phyloP scores from a whole-genome alignment of 139 green algal species.

The Raphidocelis subcapitata region DNA sequence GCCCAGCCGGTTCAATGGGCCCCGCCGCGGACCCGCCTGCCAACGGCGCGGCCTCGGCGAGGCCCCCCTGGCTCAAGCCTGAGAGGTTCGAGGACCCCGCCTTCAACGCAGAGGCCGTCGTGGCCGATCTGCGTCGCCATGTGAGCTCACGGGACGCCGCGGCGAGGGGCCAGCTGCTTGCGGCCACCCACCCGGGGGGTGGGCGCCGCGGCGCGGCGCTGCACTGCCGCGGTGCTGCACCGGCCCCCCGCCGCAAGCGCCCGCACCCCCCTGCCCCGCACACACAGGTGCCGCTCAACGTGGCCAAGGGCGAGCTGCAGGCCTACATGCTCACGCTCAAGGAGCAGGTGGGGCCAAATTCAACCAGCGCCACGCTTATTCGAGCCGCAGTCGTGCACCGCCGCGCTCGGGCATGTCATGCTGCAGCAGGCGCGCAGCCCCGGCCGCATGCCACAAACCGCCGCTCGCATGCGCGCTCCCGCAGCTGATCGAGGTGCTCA shows the following conservation, averaged over 20 bases:
- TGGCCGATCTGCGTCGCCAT: constrained; percentile 78
- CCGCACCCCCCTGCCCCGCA: too few relatives aligned
- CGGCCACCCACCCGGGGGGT: background rate
- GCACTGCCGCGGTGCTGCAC: too few relatives aligned
- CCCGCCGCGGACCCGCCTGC: too few relatives aligned
- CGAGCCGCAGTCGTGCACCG: background rate
- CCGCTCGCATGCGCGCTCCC: too few relatives aligned
- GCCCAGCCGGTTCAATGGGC: too few relatives aligned
- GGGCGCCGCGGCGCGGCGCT: too few relatives aligned
- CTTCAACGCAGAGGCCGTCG: constrained; percentile 74
- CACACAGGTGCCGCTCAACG: constrained; percentile 83
- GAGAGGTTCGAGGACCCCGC: constrained; percentile 63
- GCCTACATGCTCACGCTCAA: constrained; percentile 73
- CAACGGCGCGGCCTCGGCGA: too few relatives aligned
- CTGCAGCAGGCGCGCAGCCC: background rate
- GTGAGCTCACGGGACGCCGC: constrained; percentile 49
- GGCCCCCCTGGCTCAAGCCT: constrained; percentile 84
- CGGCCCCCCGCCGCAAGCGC: too few relatives aligned
- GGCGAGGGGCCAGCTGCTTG: too few relatives aligned
- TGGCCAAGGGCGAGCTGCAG: constrained; percentile 74
- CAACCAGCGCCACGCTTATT: too few relatives aligned
- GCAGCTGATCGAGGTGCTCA: constrained; percentile 88
- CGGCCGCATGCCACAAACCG: too few relatives aligned
- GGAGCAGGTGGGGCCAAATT: constrained; percentile 60
- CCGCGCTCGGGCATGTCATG: background rate